A percentile compares a stretch with the other conserved stretches of the same genome.
Evolutionary conservation across 2,329 filamentous ascomycete genomes (phyloP).

Genomic region (Cercospora beticola): DNA sequence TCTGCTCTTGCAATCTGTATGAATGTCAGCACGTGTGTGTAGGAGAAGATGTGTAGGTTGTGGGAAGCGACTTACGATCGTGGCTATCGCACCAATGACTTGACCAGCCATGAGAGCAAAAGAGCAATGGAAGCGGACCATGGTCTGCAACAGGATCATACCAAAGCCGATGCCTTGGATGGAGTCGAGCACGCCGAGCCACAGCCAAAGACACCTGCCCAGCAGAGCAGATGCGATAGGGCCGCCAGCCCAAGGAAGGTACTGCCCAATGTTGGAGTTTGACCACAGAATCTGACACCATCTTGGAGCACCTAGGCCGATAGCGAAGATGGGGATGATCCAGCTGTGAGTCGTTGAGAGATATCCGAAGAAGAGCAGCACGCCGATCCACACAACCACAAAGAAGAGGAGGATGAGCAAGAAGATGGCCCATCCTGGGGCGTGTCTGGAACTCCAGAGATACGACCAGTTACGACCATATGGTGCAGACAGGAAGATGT

Average conservation of each 20-base stretch:
- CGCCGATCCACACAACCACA: slow-evolving; percentile 54
- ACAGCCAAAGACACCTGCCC: slow-evolving; percentile 62
- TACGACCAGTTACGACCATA: slow-evolving; percentile 68
- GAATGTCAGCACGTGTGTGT: slow-evolving; percentile 1
- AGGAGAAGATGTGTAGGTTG: too few species aligned
- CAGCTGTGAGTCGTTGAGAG: slow-evolving; percentile 63
- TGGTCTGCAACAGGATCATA: slow-evolving; percentile 65
- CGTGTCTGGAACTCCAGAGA: slow-evolving; percentile 59
- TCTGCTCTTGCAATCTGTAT: slow-evolving; percentile 54
- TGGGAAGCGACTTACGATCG: slow-evolving; percentile 44
- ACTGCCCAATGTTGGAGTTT: slow-evolving; percentile 59
- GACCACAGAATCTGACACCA: slow-evolving; percentile 70
- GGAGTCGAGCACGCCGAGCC: slow-evolving; percentile 65
- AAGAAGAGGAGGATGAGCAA: slow-evolving; percentile 59
- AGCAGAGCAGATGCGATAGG: slow-evolving; percentile 56
- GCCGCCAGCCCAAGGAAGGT: slow-evolving; percentile 62
- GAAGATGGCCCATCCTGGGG: slow-evolving; percentile 57
- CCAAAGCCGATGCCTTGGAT: slow-evolving; percentile 66
- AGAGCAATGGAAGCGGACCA: slow-evolving; percentile 60
- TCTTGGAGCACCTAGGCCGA: slow-evolving; percentile 63
- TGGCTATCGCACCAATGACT: slow-evolving; percentile 61
- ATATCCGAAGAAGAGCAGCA: slow-evolving; percentile 54
- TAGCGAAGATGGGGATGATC: slow-evolving; percentile 67
- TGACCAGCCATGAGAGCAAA: slow-evolving; percentile 63
- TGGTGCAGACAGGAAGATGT: slow-evolving; percentile 65